phyloP scores from a whole-genome alignment of 139 green algal genomes.

The Closterium sp. region DNA sequence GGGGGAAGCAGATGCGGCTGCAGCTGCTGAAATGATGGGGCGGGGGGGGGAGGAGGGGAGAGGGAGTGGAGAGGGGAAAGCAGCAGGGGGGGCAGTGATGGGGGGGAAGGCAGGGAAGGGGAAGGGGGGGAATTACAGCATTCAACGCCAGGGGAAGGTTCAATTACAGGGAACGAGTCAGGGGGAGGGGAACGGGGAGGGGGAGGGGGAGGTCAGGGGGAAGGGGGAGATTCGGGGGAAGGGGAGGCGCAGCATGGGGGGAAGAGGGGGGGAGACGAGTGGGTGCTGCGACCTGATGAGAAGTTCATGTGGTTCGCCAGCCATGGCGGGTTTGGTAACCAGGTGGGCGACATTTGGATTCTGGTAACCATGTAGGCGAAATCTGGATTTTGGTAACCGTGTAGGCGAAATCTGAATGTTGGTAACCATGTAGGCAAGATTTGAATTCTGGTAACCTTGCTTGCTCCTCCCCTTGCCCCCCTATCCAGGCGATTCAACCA shows the following conservation, averaged over 20 bases:
- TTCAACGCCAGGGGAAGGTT: background rate
- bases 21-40: background rate
- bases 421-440: background rate
- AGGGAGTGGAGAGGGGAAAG: background rate
- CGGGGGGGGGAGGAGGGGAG: background rate
- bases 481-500: no score
- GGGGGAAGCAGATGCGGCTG: background rate
- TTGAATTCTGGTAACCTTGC: no score
- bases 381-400: background rate
- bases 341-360: background rate
- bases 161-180: background rate
- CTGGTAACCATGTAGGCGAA: background rate
- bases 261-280: background rate
- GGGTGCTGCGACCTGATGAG: background rate
- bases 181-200: background rate
- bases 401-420: background rate
- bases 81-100: background rate
- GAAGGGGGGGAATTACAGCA: background rate
- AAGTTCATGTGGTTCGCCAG: constrained; percentile 4
- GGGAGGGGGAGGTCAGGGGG: no score
- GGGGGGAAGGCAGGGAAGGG: background rate
- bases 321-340: background rate
- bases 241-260: background rate
- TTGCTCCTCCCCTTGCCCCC: no score
- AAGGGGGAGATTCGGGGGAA: background rate